Evolutionary conservation across 176 grass and related monocot genomes (phyloP).

Genomic region (Areca catechu): DNA sequence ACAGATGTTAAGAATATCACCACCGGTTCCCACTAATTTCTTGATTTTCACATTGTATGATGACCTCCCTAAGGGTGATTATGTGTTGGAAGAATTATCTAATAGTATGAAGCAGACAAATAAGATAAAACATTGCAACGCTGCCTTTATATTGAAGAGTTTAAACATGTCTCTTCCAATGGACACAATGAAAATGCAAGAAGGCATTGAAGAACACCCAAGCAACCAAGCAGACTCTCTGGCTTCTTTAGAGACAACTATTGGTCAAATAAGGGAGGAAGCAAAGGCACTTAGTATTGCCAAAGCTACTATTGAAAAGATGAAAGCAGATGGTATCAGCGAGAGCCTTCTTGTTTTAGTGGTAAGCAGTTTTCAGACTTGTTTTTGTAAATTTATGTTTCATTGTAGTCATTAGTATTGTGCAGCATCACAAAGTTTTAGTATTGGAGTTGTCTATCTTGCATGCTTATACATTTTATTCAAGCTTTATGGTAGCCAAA

Average conservation of each 20-base stretch:
- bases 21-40: conserved; percentile 53
- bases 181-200: conserved; percentile 24
- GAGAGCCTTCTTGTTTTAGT: conserved; percentile 69
- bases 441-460: too few species aligned
- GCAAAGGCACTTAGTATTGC: conserved; percentile 50
- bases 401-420: too few species aligned
- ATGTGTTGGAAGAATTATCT: conserved; percentile 68
- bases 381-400: too few species aligned
- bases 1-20: conserved; percentile 78
- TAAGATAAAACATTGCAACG: conserved; percentile 45
- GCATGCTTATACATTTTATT: too few species aligned
- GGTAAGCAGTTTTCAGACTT: conserved; percentile 24
- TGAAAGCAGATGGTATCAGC: conserved; percentile 66
- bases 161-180: conserved; percentile 31
- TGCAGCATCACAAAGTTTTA: too few species aligned
- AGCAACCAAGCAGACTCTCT: conserved; percentile 30
- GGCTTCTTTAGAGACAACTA: conserved; percentile 35
- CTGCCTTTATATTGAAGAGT: conserved; percentile 62
- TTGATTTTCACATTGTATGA: conserved; percentile 73
- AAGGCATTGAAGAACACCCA: conserved; percentile 27
- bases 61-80: conserved; percentile 74
- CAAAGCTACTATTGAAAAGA: conserved; percentile 49
- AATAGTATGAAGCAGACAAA: conserved; percentile 56
- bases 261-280: conserved; percentile 67
- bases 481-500: too few species aligned